phyloP scores from a whole-genome alignment of 2,329 filamentous ascomycete species.

The Myriangium duriaei region DNA sequence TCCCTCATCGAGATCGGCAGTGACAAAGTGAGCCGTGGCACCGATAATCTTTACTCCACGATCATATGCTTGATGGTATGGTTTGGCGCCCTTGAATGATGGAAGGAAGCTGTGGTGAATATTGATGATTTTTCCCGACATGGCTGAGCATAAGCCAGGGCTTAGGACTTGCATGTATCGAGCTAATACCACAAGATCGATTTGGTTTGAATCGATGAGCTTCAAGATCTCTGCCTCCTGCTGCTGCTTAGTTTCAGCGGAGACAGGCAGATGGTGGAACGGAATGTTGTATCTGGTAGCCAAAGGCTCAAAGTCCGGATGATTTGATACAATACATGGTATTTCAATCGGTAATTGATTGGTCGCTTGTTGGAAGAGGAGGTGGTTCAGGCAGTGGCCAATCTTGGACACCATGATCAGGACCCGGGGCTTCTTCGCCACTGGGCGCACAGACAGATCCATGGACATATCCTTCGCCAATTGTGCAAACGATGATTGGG shows the following conservation, averaged over 20 bases:
- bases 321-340: conserved; percentile 71
- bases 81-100: conserved; percentile 77
- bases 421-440: conserved; percentile 57
- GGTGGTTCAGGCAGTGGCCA: conserved; percentile 72
- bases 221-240: conserved; percentile 63
- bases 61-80: conserved; percentile 79
- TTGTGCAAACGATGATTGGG: conserved; percentile 49
- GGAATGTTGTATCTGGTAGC: conserved; percentile 63
- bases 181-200: conserved; percentile 70
- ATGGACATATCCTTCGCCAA: conserved; percentile 44
- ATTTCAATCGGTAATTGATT: conserved; percentile 64
- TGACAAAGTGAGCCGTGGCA: conserved; percentile 76
- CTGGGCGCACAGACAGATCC: conserved; percentile 58
- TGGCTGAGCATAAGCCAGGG: conserved; percentile 59
- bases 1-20: conserved; percentile 71
- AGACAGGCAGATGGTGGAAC: conserved; percentile 72
- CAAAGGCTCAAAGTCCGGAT: conserved; percentile 57
- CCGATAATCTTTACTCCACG: conserved; percentile 82
- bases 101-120: conserved; percentile 83
- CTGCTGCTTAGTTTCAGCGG: conserved; percentile 59
- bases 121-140: conserved; percentile 83
- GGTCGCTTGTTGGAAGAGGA: conserved; percentile 66
- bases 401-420: conserved; percentile 87
- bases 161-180: conserved; percentile 83
- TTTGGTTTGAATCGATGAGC: conserved; percentile 52